Evolutionary conservation across 768 basidiomycete species (phyloP), one percentile per base, ranked within the genome.

Genomic region (Calocybe cyanea): DNA sequence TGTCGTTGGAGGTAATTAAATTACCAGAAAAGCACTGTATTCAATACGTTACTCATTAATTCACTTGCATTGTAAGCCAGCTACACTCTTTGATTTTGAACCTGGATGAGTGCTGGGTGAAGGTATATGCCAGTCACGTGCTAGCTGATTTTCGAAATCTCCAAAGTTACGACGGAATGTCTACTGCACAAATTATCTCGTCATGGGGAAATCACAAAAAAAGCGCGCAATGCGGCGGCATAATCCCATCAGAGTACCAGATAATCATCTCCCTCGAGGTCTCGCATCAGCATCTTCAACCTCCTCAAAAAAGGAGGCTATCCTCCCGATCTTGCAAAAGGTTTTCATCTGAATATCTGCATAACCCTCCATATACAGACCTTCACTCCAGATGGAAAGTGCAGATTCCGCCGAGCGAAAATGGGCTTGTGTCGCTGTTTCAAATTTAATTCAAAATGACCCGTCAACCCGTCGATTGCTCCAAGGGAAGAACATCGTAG

Each of bases 181-280:
- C n/a, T n/a, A n/a, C n/a, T n/a, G n/a, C n/a, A n/a, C n/a, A n/a
- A n/a, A n/a, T n/a, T n/a, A n/a, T n/a, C n/a, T n/a, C n/a, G n/a
- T n/a, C n/a, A 97, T 97, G 93, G 93, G 92, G 56, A 96, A 95
- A 66, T 82, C 89, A 32, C 92, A 94, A 61, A 95, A 94, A 69
- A 91, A 92, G 61, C 77, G 80, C 46, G 60, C 77, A 7, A 83
- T 83, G 85, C 82, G 89, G 35, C 74, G 93, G 46, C 93, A 96
- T 65, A 96, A 97, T 58, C 93, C 93, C 7, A 77, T 96, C 71
- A 78, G 93, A 28, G 92, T 97, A 0, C 93, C 94, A 17, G 93
- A 96, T 65, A 84, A 87, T 2, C 92, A 96, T 72, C 69, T 97
- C 3, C 84, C 89, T 2, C 78, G 81, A 50, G 94, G 94, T 3